Percentiles rank a stretch among this genome's conserved stretches.
These are phyloP conservation scores for Aspergillus arachidicola DNA, from an alignment of 2,329 filamentous ascomycete genomes.

Conservation along the genomic window DNA sequence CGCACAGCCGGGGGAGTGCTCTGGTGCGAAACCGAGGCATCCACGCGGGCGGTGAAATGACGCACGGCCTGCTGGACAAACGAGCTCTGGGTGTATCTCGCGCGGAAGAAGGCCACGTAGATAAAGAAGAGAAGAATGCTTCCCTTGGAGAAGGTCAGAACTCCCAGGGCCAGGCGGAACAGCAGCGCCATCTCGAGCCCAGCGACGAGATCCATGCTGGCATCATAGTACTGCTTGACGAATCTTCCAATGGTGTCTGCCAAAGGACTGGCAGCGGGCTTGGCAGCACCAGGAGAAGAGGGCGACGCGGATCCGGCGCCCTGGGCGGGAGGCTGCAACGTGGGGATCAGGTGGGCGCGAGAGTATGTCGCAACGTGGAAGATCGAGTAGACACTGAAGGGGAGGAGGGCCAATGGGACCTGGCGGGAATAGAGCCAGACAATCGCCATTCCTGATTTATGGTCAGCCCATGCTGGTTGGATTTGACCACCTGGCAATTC, in stretches of 20 bases:
- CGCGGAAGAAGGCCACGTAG: conserved; percentile 91
- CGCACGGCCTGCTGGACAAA: conserved; percentile 86
- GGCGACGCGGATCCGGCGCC: conserved; percentile 55
- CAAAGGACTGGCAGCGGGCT: conserved; percentile 57
- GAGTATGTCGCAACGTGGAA: conserved; percentile 99
- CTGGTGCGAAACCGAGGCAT: conserved; percentile 82
- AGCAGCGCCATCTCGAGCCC: conserved; percentile 85
- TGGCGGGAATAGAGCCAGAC: conserved; percentile 93
- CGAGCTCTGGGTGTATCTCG: conserved; percentile 83
- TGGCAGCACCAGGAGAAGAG: conserved; percentile 58
- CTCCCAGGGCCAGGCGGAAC: conserved; percentile 77
- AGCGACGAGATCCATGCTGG: conserved; percentile 91
- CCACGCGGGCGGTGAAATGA: conserved; percentile 72
- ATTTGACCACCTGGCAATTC: background rate
- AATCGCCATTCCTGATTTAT: conserved; percentile 75
- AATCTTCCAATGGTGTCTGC: conserved; percentile 87
- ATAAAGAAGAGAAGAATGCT: conserved; percentile 84
- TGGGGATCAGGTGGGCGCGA: conserved; percentile 89
- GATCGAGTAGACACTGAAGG: conserved; percentile 94
- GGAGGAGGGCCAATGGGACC: conserved; percentile 85
- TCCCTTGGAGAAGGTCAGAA: conserved; percentile 83
- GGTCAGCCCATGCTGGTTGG: conserved; percentile 7
- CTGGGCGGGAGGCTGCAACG: conserved; percentile 68
- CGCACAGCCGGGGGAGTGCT: conserved; percentile 78
- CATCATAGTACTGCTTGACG: conserved; percentile 97